phyloP scores from a whole-genome alignment of 352 stramenopile species.

The Phytophthora quininea region DNA sequence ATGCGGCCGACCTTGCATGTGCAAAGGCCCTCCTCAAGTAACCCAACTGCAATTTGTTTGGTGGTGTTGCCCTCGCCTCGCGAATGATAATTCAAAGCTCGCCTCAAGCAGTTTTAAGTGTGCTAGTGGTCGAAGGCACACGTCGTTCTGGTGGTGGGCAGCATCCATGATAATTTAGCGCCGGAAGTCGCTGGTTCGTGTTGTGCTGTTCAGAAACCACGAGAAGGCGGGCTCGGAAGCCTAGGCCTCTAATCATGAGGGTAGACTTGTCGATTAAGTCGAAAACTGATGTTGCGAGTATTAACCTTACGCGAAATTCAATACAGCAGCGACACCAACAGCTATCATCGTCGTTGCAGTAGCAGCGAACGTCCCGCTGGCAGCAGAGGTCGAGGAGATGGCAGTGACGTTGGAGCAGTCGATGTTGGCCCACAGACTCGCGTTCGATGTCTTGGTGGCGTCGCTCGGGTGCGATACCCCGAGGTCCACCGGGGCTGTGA shows the following conservation, averaged over 20 bases:
- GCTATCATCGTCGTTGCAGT: conserved; percentile 1
- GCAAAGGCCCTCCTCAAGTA: too few relatives aligned
- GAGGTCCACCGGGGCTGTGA: conserved; percentile 16
- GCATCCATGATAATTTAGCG: not conserved
- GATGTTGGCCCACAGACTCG: conserved; percentile 31
- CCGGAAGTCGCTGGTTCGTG: not conserved
- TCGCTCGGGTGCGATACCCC: conserved; percentile 40
- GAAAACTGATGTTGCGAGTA: not conserved
- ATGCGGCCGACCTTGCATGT: not conserved
- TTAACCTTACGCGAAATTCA: conserved; percentile 13
- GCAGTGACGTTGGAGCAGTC: conserved; percentile 29
- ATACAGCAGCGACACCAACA: conserved; percentile 5
- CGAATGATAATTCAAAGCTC: not conserved
- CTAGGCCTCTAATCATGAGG: too few relatives aligned
- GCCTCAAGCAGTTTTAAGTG: not conserved
- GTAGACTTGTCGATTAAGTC: too few relatives aligned
- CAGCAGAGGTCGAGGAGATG: conserved; percentile 17
- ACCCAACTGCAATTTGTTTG: not conserved
- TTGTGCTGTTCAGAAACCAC: too few relatives aligned
- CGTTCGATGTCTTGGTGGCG: conserved; percentile 27
- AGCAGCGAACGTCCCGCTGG: not conserved
- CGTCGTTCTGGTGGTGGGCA: not conserved
- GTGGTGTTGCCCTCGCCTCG: not conserved
- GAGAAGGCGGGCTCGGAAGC: too few relatives aligned
- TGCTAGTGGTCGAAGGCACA: conserved; percentile 7